These are phyloP conservation scores for Rhododendron vialii DNA, from an alignment of 148 eudicot species.

Conservation along the genomic window DNA sequence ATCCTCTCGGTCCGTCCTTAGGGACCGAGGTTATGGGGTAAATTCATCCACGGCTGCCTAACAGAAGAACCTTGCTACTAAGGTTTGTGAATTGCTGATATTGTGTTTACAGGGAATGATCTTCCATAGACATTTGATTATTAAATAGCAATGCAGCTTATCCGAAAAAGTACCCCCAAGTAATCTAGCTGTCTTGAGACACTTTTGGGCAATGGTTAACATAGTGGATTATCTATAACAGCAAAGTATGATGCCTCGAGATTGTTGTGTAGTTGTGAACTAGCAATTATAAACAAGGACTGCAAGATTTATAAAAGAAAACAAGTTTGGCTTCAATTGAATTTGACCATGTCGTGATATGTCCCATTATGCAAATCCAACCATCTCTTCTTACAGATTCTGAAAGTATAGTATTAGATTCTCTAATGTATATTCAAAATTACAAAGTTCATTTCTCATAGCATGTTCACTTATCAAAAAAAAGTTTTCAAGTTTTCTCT, in stretches of 20 bases:
- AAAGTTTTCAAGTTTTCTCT: background rate
- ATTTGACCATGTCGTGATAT: background rate
- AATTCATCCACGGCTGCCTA: background rate
- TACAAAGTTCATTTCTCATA: background rate
- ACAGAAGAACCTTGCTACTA: background rate
- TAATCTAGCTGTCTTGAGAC: background rate
- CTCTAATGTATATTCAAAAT: background rate
- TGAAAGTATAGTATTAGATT: background rate
- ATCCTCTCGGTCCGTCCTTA: background rate
- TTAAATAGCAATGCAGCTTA: background rate
- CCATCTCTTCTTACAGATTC: background rate
- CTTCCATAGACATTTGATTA: background rate
- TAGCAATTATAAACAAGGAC: background rate
- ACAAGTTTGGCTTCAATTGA: background rate
- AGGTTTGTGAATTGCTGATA: background rate
- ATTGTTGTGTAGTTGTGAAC: background rate
- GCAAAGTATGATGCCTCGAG: background rate
- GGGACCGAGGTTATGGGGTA: background rate
- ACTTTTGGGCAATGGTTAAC: background rate
- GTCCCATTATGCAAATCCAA: background rate
- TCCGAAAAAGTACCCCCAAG: background rate
- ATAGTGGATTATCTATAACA: background rate
- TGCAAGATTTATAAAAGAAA: background rate
- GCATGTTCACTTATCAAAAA: too few relatives aligned
- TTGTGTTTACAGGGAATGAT: background rate